phyloP scores from a whole-genome alignment of 2,329 filamentous ascomycete genomes.

The Penicillium sp. region DNA sequence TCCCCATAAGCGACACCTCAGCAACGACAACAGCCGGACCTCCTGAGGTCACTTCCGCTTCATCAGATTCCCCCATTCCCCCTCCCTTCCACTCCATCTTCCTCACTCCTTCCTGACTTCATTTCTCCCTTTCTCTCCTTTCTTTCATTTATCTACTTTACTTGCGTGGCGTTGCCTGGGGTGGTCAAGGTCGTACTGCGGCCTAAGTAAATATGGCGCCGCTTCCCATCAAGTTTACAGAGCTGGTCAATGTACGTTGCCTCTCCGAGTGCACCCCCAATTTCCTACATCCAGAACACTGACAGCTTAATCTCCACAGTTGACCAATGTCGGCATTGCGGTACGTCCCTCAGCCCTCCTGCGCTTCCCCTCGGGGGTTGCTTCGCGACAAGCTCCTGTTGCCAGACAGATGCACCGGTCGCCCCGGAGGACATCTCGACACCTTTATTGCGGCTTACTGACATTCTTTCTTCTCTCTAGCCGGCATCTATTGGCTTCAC shows the following conservation, averaged over 20 bases:
- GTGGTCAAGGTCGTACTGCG: conserved; percentile 44
- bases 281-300: conserved; percentile 2
- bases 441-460: conserved; percentile 19
- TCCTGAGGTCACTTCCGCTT: conserved; percentile 44
- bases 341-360: conserved; percentile 44
- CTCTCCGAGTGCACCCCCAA: conserved; percentile 27
- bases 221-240: conserved; percentile 89
- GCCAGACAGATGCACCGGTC: conserved; percentile 21
- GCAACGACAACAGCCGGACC: conserved; percentile 37
- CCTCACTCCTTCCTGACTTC: neutral
- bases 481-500: conserved; percentile 77
- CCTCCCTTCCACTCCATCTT: conserved; percentile 16
- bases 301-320: conserved; percentile 39
- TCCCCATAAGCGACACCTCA: conserved; percentile 41
- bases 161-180: conserved; percentile 40
- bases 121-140: conserved; percentile 20
- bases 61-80: conserved; percentile 26
- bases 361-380: conserved; percentile 11
- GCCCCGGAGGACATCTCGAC: conserved; percentile 5
- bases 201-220: conserved; percentile 54
- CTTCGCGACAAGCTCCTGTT: conserved; percentile 17
- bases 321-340: conserved; percentile 54
- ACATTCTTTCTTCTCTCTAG: conserved; percentile 45
- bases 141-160: conserved; percentile 26
- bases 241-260: conserved; percentile 71